phyloP scores from a whole-genome alignment of 2,329 filamentous ascomycete species.

The Diplodia corticola region DNA sequence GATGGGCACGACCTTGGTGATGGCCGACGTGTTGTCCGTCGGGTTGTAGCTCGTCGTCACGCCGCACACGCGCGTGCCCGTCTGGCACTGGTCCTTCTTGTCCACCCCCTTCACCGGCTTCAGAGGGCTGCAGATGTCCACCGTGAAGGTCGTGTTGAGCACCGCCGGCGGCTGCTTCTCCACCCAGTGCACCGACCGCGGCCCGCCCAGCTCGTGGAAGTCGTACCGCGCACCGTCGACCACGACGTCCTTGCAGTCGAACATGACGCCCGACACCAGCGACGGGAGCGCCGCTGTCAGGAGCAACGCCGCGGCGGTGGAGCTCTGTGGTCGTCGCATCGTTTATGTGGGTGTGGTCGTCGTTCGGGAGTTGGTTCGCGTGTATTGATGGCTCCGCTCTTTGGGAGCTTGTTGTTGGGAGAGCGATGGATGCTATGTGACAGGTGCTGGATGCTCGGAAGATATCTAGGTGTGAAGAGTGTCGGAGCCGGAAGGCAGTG shows the following conservation, averaged over 20 bases:
- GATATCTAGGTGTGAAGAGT: neutral
- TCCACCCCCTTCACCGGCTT: constrained; percentile 59
- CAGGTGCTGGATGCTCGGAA: neutral
- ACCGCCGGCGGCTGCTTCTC: constrained; percentile 49
- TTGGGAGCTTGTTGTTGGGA: neutral
- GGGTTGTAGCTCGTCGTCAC: constrained; percentile 61
- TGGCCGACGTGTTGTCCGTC: constrained; percentile 50
- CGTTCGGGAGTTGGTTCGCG: neutral
- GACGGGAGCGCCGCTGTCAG: constrained; percentile 30
- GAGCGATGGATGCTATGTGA: neutral
- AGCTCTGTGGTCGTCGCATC: constrained; percentile 18
- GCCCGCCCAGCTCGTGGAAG: constrained; percentile 63
- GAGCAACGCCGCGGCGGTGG: constrained; percentile 21
- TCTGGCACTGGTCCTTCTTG: constrained; percentile 64
- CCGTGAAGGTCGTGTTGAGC: constrained; percentile 76
- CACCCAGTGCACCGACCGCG: constrained; percentile 65
- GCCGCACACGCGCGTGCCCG: constrained; percentile 73
- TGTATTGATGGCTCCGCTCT: neutral
- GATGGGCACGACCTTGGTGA: constrained; percentile 66
- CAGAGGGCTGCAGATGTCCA: constrained; percentile 73
- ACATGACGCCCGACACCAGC: constrained; percentile 46
- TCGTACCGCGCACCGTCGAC: constrained; percentile 64
- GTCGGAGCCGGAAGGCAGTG: neutral
- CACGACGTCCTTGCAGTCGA: constrained; percentile 64
- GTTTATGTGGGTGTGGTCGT: neutral